Percentiles rank a stretch among this genome's conserved stretches.
These are phyloP conservation scores for Tolypocladium tropicale DNA, from an alignment of 2,329 filamentous ascomycete species.

Conservation along the genomic window DNA sequence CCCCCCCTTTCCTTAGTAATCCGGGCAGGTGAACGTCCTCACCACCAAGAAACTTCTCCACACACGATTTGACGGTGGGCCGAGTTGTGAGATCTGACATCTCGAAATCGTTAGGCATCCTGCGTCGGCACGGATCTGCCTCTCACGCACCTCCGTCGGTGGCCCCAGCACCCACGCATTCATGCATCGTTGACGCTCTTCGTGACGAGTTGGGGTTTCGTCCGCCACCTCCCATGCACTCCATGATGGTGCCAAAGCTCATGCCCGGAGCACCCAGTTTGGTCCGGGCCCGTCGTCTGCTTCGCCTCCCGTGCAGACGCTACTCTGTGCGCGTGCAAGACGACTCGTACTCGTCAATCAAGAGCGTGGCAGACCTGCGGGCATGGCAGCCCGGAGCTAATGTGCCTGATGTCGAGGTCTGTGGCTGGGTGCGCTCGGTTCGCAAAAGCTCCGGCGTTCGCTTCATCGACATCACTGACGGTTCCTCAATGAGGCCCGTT, in stretches of 20 bases:
- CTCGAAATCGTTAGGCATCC: not conserved
- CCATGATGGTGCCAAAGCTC: not conserved
- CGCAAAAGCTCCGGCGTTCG: slow-evolving; percentile 75
- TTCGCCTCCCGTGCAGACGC: slow-evolving; percentile 7
- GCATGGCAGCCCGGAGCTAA: slow-evolving; percentile 35
- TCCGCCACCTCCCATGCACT: not conserved
- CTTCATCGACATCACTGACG: slow-evolving; percentile 81
- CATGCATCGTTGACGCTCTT: not conserved
- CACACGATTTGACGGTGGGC: not conserved
- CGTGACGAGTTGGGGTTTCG: not conserved
- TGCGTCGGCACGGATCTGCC: not conserved
- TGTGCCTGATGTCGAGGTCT: slow-evolving; percentile 46
- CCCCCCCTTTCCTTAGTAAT: not conserved
- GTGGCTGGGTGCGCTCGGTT: slow-evolving; percentile 76
- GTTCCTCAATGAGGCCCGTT: slow-evolving; percentile 66
- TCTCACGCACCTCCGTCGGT: not conserved
- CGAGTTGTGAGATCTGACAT: not conserved
- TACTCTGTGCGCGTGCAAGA: slow-evolving; percentile 23
- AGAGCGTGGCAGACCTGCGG: slow-evolving; percentile 45
- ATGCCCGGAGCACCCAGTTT: not conserved
- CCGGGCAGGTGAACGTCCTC: not conserved
- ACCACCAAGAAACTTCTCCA: not conserved
- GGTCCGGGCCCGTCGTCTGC: not conserved
- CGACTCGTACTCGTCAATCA: slow-evolving; percentile 21
- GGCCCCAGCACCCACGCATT: not conserved